These are phyloP conservation scores for Thoreauomyces humboldtii DNA, from an alignment of 192 early-diverging fungal genomes.

Conservation along the genomic window DNA sequence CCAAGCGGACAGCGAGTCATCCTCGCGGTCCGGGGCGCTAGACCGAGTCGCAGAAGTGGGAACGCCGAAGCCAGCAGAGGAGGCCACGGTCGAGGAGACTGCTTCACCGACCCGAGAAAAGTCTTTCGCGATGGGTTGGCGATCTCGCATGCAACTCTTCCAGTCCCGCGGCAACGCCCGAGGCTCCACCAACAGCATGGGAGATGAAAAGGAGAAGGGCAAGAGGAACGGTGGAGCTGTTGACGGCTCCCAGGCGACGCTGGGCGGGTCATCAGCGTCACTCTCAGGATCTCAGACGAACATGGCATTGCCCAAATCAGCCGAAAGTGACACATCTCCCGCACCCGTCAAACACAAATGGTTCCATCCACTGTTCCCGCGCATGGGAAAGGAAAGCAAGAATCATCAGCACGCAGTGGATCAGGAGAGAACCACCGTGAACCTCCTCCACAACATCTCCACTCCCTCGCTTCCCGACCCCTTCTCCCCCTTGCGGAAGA, in stretches of 20 bases:
- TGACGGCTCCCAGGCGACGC: neutral
- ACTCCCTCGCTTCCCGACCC: neutral
- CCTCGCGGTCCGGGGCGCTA: no score
- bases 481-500: neutral
- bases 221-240: neutral
- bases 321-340: neutral
- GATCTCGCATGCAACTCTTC: neutral
- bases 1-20: no score
- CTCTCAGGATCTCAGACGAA: constrained; percentile 2
- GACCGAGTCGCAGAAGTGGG: no score
- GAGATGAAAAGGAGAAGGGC: no score
- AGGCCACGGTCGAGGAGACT: neutral
- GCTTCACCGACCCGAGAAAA: neutral
- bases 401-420: neutral
- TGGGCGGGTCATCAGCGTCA: neutral
- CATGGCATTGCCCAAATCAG: constrained; percentile 1
- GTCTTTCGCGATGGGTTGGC: neutral
- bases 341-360: neutral
- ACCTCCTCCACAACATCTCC: neutral
- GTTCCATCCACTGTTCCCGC: constrained; percentile 1
- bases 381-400: neutral
- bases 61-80: neutral
- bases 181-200: no score
- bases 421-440: neutral
- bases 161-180: neutral